Evolutionary conservation across 148 eudicot species (phyloP).

Genomic region (Arctostaphylos glauca): DNA sequence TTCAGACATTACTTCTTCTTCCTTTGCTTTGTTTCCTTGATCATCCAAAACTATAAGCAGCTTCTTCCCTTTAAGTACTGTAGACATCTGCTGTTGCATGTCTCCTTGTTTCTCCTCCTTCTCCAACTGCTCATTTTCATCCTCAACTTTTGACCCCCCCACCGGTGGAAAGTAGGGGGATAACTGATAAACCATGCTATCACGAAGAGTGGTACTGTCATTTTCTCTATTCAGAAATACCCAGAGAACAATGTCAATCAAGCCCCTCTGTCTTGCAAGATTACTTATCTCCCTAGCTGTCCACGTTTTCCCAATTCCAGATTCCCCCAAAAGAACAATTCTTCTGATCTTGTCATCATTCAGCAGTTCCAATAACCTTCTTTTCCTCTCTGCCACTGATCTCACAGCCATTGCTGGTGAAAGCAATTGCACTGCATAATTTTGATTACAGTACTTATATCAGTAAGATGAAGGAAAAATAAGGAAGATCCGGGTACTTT

Average conservation of each 20-base stretch:
- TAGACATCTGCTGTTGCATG: neutral
- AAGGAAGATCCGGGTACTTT: no score
- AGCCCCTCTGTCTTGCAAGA: neutral
- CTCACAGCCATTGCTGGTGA: neutral
- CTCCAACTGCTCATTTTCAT: neutral
- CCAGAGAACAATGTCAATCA: neutral
- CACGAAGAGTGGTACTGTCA: neutral
- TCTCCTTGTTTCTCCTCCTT: neutral
- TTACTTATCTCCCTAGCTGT: conserved; percentile 1
- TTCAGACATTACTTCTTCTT: no score
- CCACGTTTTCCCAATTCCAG: conserved; percentile 15
- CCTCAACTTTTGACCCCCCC: neutral
- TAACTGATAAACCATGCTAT: neutral
- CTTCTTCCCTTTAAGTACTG: neutral
- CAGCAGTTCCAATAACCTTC: neutral
- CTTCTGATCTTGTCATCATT: neutral
- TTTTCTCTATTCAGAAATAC: neutral
- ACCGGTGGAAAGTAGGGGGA: neutral
- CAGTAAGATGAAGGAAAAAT: no score
- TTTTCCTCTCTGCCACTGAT: neutral
- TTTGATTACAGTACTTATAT: neutral
- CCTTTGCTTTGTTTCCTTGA: no score
- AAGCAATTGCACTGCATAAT: neutral
- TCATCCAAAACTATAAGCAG: neutral
- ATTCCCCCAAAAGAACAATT: conserved; percentile 11